Evolutionary conservation across 1,139 yeast species (phyloP), one percentile per base, ranked within the genome.

Genomic region (Kluyveromyces sp.): DNA sequence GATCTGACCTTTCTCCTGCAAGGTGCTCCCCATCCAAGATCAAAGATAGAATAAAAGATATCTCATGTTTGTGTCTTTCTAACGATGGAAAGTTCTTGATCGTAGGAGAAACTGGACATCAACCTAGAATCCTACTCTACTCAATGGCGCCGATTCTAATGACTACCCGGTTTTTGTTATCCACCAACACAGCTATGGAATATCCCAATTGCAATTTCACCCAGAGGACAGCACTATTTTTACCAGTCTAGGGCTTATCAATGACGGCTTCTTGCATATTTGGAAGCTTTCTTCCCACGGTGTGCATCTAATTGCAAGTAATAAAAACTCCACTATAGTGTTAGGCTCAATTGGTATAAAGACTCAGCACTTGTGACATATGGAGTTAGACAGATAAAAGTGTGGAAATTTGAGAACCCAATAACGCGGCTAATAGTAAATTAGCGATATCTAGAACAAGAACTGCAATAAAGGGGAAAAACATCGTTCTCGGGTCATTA

Each of bases 101-200:
- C 26, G 48, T 45, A 5, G 48, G 48, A 3, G 48, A 45, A 39
- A 32, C 44, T 6, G 48, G 48, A 6, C 48, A 45, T 35, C 44
- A 45, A n/a, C 48, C 48, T 28, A 34, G 48, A 34, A 42, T 45
- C 4, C 32, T 45, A 27, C 27, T 45, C 6, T 45, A 45, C 30
- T 45, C 48, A 7, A 37, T 45, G 39, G 48, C 48, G 4, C 37
- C 4, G 45, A 45, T 26, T 45, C 48, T 4, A 42, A 45, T 31
- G 45, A 41, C 26, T 45, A 33, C 32, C 48, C 48, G 4, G 48
- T 42, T 25, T 45, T 45, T 27, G 48, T 42, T 21, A 42, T 45
- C 6, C 48, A 45, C 34, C 48, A 45, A 28, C 48, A 45, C 27
- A 39, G 44, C n/a, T 45, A 32, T 29, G 48, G 48, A 4, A 45